phyloP scores from a whole-genome alignment of 106 monocot species.

The Xerophyta viscosa region DNA sequence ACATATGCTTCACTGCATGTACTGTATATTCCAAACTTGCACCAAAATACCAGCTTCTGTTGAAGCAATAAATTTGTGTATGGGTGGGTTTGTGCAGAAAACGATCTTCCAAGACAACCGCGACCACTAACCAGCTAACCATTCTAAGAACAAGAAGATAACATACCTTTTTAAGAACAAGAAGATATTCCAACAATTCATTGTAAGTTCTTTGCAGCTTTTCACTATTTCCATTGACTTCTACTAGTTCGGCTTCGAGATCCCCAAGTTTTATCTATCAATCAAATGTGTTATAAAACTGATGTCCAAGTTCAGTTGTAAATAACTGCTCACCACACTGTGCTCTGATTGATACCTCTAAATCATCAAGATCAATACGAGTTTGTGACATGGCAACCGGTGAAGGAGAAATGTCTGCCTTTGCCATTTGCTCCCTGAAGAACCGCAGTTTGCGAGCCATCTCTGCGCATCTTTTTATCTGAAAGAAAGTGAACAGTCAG shows the following conservation, averaged over 20 bases:
- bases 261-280: constrained; percentile 78
- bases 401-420: constrained; percentile 67
- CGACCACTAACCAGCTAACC: too few species aligned
- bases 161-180: constrained; percentile 76
- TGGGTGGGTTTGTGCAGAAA: too few species aligned
- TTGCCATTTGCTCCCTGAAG: constrained; percentile 84
- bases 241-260: constrained; percentile 81
- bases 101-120: too few species aligned
- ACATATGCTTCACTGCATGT: too few species aligned
- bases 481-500: constrained; percentile 1
- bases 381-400: constrained; percentile 23
- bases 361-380: constrained; percentile 65
- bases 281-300: background rate
- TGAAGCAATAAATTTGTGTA: too few species aligned
- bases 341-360: constrained; percentile 78
- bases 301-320: background rate
- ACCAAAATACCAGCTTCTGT: too few species aligned
- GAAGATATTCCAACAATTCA: constrained; percentile 83
- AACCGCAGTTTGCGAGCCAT: constrained; percentile 92
- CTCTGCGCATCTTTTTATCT: constrained; percentile 96
- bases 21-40: too few species aligned
- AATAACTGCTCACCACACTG: too few species aligned
- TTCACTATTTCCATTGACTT: constrained; percentile 84
- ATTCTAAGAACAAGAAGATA: too few species aligned
- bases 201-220: constrained; percentile 83